Conservation (phyloP, 2,329 filamentous ascomycete genomes). For the Hypoxylon sp. region DNA sequence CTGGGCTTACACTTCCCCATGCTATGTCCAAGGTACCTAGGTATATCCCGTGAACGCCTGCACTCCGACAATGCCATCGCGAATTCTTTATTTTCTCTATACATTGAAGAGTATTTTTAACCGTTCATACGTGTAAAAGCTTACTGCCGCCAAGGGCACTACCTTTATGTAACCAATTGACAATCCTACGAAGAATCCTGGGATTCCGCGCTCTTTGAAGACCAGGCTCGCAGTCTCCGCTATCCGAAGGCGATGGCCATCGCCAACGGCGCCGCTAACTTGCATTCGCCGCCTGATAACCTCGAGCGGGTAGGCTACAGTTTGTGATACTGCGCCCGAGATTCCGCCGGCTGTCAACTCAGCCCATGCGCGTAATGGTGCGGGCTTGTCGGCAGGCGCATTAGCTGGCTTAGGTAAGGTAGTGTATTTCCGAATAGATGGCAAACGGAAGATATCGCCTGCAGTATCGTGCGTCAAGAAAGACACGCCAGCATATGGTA, state of each 20-base stretch:
- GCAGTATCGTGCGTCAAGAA: slow-evolving; percentile 95
- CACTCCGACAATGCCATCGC: slow-evolving; percentile 38
- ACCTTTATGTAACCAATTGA: slow-evolving; percentile 97
- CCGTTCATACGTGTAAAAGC: slow-evolving; percentile 77
- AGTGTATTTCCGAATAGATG: slow-evolving; percentile 78
- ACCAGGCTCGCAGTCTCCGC: slow-evolving; percentile 84
- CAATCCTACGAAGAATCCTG: slow-evolving; percentile 92
- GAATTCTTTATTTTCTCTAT: slow-evolving; percentile 56
- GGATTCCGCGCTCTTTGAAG: slow-evolving; percentile 79
- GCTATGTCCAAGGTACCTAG: slow-evolving; percentile 30
- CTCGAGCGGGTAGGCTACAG: slow-evolving; percentile 92
- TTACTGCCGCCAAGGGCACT: slow-evolving; percentile 85
- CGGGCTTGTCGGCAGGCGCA: slow-evolving; percentile 71
- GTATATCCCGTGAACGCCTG: slow-evolving; percentile 46
- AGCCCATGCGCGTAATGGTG: slow-evolving; percentile 85
- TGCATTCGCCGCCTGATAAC: slow-evolving; percentile 95
- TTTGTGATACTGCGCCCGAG: slow-evolving; percentile 91
- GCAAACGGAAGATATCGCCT: slow-evolving; percentile 84
- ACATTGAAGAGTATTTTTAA: slow-evolving; percentile 76
- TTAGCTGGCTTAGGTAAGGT: slow-evolving; percentile 75
- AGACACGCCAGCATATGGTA: slow-evolving; percentile 95
- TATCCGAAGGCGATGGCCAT: slow-evolving; percentile 84
- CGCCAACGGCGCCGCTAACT: slow-evolving; percentile 92
- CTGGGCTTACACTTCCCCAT: slow-evolving; percentile 29
- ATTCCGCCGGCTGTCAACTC: slow-evolving; percentile 87